Evolutionary conservation across 202 grass and related monocot genomes (phyloP).

Genomic region (Bolboschoenoplectus hybrid): DNA sequence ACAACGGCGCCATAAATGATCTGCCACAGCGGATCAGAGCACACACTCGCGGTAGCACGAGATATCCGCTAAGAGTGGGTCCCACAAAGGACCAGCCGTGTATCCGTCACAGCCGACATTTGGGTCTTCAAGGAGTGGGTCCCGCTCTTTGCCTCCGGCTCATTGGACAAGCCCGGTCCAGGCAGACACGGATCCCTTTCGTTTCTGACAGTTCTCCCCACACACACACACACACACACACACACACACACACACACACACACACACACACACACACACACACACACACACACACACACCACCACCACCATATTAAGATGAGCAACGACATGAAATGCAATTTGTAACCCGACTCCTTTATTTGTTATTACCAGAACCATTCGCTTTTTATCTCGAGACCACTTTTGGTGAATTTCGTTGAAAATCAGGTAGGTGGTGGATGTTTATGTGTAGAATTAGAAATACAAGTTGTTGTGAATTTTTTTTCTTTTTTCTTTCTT

Average conservation of each 20-base stretch:
- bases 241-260: too few species aligned
- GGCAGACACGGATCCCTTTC: constrained; percentile 25
- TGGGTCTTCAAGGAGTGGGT: not conserved
- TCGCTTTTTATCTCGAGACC: not conserved
- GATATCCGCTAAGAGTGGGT: constrained; percentile 1
- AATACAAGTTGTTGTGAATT: too few species aligned
- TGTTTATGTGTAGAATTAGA: too few species aligned
- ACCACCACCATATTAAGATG: constrained; percentile 14
- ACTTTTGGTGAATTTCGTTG: not conserved
- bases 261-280: not conserved
- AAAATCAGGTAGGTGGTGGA: not conserved
- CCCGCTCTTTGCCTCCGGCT: constrained; percentile 33
- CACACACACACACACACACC: too few species aligned
- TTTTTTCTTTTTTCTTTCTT: too few species aligned
- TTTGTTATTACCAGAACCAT: not conserved
- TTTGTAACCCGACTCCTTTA: not conserved
- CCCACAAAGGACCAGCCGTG: constrained; percentile 5
- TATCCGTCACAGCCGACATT: constrained; percentile 35
- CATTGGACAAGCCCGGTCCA: constrained; percentile 38
- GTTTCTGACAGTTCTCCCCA: constrained; percentile 9
- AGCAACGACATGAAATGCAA: not conserved
- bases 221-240: not conserved
- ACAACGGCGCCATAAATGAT: not conserved
- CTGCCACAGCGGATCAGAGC: not conserved
- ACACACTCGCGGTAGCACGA: not conserved